Percentiles rank a stretch among this genome's conserved stretches.
phyloP scores from a whole-genome alignment of 2,329 filamentous ascomycete genomes.

The Periconia sp. region DNA sequence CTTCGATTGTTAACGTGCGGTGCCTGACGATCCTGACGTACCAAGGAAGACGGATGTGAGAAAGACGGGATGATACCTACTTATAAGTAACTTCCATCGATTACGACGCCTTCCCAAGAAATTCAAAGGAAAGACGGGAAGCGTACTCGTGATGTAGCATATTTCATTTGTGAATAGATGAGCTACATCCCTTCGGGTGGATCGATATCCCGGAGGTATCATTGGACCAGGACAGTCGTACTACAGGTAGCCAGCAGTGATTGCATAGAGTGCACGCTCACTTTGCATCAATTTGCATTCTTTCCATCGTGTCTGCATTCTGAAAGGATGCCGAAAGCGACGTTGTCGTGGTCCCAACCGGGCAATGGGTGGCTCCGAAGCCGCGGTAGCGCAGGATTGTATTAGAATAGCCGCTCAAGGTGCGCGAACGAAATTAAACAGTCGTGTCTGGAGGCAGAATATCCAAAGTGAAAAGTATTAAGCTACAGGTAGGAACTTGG shows the following conservation, averaged over 20 bases:
- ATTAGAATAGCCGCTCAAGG: constrained; percentile 25
- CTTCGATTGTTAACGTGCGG: too few species aligned
- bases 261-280: constrained; percentile 9
- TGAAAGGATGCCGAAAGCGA: constrained; percentile 24
- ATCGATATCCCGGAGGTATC: constrained; percentile 17
- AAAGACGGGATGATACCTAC: constrained; percentile 17
- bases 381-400: constrained; percentile 17
- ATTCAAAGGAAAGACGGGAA: constrained; percentile 12
- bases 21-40: too few species aligned
- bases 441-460: constrained; percentile 28
- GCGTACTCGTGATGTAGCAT: constrained; percentile 20
- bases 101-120: constrained; percentile 5
- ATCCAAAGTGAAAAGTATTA: constrained; percentile 32
- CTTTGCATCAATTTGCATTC: constrained; percentile 7
- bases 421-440: constrained; percentile 22
- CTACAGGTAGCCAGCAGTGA: constrained; percentile 9
- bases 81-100: constrained; percentile 25
- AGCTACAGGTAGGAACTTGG: constrained; percentile 21
- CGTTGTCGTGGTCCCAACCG: constrained; percentile 16
- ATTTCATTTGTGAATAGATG: constrained; percentile 42
- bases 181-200: constrained; percentile 21
- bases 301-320: constrained; percentile 12
- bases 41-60: neutral
- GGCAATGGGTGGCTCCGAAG: constrained; percentile 24
- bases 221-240: constrained; percentile 23